phyloP scores from a whole-genome alignment of 2,329 filamentous ascomycete genomes.

The Fusarium continuum region DNA sequence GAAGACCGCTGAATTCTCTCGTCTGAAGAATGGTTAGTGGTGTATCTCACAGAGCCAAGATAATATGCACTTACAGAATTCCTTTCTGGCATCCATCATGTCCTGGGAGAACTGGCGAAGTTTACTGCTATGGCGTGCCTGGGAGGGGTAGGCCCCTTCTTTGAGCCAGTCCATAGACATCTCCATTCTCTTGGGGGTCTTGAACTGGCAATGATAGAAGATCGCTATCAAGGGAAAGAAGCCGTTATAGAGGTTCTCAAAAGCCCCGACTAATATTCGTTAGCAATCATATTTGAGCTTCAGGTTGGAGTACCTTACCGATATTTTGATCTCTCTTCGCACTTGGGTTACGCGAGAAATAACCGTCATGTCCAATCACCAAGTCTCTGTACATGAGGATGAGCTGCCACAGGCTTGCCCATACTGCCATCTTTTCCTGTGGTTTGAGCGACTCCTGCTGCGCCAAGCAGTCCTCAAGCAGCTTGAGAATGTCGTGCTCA shows the following conservation, averaged over 20 bases:
- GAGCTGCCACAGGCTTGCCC: conserved; percentile 60
- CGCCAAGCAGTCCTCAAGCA: conserved; percentile 52
- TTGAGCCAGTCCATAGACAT: conserved; percentile 52
- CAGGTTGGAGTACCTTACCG: conserved; percentile 28
- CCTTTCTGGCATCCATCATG: conserved; percentile 48
- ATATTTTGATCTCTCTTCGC: conserved; percentile 38
- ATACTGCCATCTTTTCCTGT: conserved; percentile 55
- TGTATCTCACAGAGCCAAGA: not conserved
- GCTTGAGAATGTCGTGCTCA: conserved; percentile 53
- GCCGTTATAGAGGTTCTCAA: conserved; percentile 45
- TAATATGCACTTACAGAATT: conserved; percentile 48
- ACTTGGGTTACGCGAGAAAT: conserved; percentile 39
- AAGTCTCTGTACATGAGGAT: conserved; percentile 60
- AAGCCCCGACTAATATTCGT: conserved; percentile 31
- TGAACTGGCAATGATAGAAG: conserved; percentile 54
- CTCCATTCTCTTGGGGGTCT: conserved; percentile 53
- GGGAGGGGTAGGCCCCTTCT: conserved; percentile 39
- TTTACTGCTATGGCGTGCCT: conserved; percentile 41
- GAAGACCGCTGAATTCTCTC: conserved; percentile 46
- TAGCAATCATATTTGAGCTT: conserved; percentile 5
- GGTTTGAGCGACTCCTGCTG: conserved; percentile 52
- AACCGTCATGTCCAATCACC: conserved; percentile 44
- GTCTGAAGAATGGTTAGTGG: conserved; percentile 43
- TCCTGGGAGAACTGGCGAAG: conserved; percentile 45
- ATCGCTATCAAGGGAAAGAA: conserved; percentile 52